Conservation (phyloP, 1,284 basidiomycete species). For the Leccinum fallax region DNA sequence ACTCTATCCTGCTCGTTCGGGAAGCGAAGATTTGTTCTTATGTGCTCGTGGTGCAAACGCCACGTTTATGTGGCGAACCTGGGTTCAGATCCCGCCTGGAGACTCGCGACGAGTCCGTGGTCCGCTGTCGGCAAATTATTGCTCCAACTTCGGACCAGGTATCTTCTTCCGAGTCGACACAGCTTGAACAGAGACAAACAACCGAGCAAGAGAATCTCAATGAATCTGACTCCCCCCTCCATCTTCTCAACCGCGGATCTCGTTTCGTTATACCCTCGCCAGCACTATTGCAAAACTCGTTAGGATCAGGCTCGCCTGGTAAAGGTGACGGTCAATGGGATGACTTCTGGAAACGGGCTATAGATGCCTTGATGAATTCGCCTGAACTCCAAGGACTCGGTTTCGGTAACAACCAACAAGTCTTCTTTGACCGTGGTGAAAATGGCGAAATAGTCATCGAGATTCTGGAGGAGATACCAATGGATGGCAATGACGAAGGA, state of each 20-base stretch:
- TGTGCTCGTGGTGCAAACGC: constrained; percentile 89
- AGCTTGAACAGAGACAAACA: constrained; percentile 36
- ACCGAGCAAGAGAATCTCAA: constrained; percentile 26
- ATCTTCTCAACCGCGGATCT: constrained; percentile 50
- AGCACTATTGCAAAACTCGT: constrained; percentile 22
- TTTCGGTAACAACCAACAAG: constrained; percentile 34
- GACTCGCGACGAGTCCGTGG: constrained; percentile 62
- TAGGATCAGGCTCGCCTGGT: constrained; percentile 17
- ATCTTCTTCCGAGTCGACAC: constrained; percentile 34
- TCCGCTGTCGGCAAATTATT: constrained; percentile 77
- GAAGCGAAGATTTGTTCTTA: constrained; percentile 92
- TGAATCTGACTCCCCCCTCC: constrained; percentile 57
- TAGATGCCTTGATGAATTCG: constrained; percentile 47
- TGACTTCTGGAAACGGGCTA: constrained; percentile 35
- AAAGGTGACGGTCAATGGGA: constrained; percentile 26
- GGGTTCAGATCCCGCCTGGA: constrained; percentile 82
- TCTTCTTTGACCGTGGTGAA: constrained; percentile 46
- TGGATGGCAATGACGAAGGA: constrained; percentile 37
- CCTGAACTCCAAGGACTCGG: constrained; percentile 32
- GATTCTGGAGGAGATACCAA: constrained; percentile 50
- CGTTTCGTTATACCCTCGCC: constrained; percentile 47
- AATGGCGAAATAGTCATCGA: constrained; percentile 61
- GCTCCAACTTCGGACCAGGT: constrained; percentile 33
- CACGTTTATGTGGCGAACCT: constrained; percentile 87
- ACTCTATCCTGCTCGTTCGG: constrained; percentile 86